These are phyloP conservation scores for Fusarium chuoi DNA, from an alignment of 2,329 filamentous ascomycete genomes.

Conservation along the genomic window DNA sequence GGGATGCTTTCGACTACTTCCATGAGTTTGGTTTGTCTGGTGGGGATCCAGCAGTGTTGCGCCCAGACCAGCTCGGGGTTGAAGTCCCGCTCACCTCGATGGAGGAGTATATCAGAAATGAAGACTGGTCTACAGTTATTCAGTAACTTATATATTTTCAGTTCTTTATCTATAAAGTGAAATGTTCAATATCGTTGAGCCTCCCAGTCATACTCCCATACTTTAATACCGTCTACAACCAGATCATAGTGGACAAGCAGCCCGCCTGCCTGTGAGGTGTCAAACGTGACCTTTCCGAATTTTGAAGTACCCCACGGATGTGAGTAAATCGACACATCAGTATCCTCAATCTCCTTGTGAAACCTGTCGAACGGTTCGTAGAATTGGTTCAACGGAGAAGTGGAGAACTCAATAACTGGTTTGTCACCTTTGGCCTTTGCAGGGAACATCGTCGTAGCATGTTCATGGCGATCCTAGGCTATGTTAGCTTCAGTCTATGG, in stretches of 20 bases:
- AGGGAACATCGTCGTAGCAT: not conserved
- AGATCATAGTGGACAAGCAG: not conserved
- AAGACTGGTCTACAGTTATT: not conserved
- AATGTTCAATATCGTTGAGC: fast-evolving
- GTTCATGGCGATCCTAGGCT: not conserved
- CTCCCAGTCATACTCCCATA: not conserved
- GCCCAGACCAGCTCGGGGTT: not conserved
- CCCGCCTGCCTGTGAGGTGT: fast-evolving
- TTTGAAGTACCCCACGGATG: not conserved
- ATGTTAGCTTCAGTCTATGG: fast-evolving
- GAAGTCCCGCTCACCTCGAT: not conserved
- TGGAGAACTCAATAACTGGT: not conserved
- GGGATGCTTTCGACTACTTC: not conserved
- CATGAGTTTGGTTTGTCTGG: not conserved
- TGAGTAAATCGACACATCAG: not conserved
- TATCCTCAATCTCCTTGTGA: not conserved
- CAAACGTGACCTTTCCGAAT: not conserved
- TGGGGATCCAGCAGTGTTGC: not conserved
- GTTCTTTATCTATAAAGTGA: fast-evolving
- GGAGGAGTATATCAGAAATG: not conserved
- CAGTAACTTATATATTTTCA: fast-evolving
- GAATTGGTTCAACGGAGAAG: not conserved
- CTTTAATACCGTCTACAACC: not conserved
- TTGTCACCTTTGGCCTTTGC: not conserved
- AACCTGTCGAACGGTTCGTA: not conserved